These are phyloP conservation scores for Tagetes erecta DNA, from an alignment of 129 eudicot genomes.

Conservation along the genomic window DNA sequence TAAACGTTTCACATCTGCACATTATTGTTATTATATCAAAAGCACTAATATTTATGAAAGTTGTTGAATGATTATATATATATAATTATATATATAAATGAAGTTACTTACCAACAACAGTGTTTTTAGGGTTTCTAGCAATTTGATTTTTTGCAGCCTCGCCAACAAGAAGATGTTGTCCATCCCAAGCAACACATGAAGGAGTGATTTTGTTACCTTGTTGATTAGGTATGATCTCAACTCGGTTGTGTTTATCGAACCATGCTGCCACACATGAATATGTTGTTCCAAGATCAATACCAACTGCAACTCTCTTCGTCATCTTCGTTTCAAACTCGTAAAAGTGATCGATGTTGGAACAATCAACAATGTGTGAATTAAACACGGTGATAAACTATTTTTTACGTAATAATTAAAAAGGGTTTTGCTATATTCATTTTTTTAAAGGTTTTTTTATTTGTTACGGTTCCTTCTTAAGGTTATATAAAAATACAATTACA, in stretches of 20 bases:
- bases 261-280: slow-evolving; percentile 9
- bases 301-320: background rate
- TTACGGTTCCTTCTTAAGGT: too few species aligned
- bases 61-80: too few species aligned
- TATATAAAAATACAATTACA: too few species aligned
- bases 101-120: background rate
- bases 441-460: too few species aligned
- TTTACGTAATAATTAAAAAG: too few species aligned
- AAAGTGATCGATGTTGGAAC: too few species aligned
- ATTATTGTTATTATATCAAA: background rate
- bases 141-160: slow-evolving; percentile 13
- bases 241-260: slow-evolving; percentile 7
- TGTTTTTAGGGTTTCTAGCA: background rate
- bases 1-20: background rate
- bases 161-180: background rate
- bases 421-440: too few species aligned
- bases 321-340: background rate
- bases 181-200: slow-evolving; percentile 17
- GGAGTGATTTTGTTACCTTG: slow-evolving; percentile 15
- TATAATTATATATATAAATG: background rate
- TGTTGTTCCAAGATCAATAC: slow-evolving; percentile 17
- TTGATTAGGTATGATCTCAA: slow-evolving; percentile 17
- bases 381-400: too few species aligned
- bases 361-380: too few species aligned
- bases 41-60: background rate